Evolutionary conservation across 73 alveolate genomes (phyloP).

Genomic region (Paramecium sexaurelia): DNA sequence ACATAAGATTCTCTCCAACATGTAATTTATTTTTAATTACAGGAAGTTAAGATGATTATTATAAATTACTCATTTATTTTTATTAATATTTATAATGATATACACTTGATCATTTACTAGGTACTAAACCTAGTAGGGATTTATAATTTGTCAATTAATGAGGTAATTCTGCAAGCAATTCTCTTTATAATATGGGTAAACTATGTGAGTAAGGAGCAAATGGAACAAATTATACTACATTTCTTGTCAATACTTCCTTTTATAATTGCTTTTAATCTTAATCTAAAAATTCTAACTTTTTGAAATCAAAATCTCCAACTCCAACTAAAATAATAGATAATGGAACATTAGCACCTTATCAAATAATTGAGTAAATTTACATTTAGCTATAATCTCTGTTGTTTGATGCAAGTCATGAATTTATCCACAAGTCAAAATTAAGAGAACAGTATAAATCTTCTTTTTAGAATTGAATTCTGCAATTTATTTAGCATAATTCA

Average conservation of each 20-base stretch:
- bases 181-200: conserved; percentile 83
- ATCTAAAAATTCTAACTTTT: conserved; percentile 86
- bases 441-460: conserved; percentile 70
- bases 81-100: background rate
- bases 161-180: conserved; percentile 96
- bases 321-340: conserved; percentile 92
- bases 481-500: conserved; percentile 68
- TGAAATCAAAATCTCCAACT: conserved; percentile 92
- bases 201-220: conserved; percentile 75
- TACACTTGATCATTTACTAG: background rate
- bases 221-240: conserved; percentile 89
- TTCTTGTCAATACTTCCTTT: conserved; percentile 77
- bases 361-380: background rate
- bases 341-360: conserved; percentile 69
- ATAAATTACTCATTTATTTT: background rate
- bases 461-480: conserved; percentile 48
- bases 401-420: conserved; percentile 68
- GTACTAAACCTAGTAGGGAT: conserved; percentile 45
- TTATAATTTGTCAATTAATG: conserved; percentile 82
- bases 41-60: background rate
- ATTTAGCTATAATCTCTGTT: conserved; percentile 12
- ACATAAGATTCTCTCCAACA: background rate
- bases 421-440: conserved; percentile 89
- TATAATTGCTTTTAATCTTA: conserved; percentile 83
- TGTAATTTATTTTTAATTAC: background rate